Evolutionary conservation across 495 filamentous ascomycete species (phyloP).

Genomic region (Staphylotrichum longicolle): DNA sequence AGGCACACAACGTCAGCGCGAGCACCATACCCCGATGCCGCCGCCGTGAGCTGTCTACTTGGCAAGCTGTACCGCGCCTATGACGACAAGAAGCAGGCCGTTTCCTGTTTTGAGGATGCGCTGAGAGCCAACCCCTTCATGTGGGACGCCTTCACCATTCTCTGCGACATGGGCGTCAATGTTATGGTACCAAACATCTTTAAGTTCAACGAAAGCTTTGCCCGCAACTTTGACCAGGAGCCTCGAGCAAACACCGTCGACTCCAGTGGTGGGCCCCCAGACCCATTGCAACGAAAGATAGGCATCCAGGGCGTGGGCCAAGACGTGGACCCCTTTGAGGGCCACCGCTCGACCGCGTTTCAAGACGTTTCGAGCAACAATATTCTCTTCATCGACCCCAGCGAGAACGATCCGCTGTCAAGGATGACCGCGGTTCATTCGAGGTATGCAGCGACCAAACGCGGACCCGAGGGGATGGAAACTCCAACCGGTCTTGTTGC

Average conservation of each 20-base stretch:
- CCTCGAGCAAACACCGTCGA: conserved; percentile 27
- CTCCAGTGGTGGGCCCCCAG: conserved; percentile 35
- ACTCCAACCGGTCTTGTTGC: conserved; percentile 37
- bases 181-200: conserved; percentile 82
- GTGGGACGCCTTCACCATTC: conserved; percentile 92
- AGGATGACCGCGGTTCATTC: conserved; percentile 43
- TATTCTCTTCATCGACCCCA: conserved; percentile 32
- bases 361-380: conserved; percentile 39
- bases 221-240: conserved; percentile 43
- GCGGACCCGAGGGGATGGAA: conserved; percentile 38
- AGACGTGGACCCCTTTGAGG: conserved; percentile 48
- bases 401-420: conserved; percentile 44
- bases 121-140: conserved; percentile 91
- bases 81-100: conserved; percentile 75
- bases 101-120: conserved; percentile 80
- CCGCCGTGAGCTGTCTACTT: conserved; percentile 73
- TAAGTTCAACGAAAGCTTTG: conserved; percentile 57
- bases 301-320: conserved; percentile 35
- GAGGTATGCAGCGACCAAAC: conserved; percentile 29
- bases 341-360: conserved; percentile 35
- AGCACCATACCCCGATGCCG: conserved; percentile 75
- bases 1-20: conserved; percentile 68
- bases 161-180: conserved; percentile 66
- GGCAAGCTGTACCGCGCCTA: conserved; percentile 84
- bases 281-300: conserved; percentile 41